phyloP scores from a whole-genome alignment of 1,284 basidiomycete species.

The Pascua guehoae region DNA sequence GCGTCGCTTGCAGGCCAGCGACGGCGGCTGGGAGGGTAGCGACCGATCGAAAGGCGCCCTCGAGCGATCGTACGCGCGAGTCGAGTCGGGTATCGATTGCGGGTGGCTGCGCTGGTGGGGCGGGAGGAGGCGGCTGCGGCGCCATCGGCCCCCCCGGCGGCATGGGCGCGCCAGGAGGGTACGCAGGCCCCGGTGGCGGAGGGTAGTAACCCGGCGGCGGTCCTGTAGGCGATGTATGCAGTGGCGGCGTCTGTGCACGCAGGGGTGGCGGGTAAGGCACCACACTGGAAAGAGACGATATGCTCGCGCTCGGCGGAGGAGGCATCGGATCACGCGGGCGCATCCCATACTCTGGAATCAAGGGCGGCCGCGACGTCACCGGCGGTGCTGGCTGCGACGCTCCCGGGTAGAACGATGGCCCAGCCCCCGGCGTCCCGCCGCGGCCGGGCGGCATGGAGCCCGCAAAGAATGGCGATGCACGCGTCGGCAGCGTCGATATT shows the following conservation, averaged over 20 bases:
- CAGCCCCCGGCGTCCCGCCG: constrained; percentile 22
- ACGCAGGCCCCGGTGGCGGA: neutral
- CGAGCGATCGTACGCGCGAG: constrained; percentile 12
- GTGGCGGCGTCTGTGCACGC: constrained; percentile 12
- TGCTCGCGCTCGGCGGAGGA: constrained; percentile 28
- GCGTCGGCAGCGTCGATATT: constrained; percentile 32
- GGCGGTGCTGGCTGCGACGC: constrained; percentile 36
- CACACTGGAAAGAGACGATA: constrained; percentile 18
- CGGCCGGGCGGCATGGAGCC: constrained; percentile 21
- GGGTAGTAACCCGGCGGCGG: constrained; percentile 11
- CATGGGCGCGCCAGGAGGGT: constrained; percentile 2
- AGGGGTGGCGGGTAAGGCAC: constrained; percentile 15
- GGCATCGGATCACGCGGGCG: constrained; percentile 39
- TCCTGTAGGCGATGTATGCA: constrained; percentile 5
- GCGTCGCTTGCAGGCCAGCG: constrained; percentile 16
- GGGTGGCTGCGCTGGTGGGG: neutral
- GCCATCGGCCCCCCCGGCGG: constrained; percentile 9
- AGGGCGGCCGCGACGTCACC: constrained; percentile 29
- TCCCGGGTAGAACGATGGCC: constrained; percentile 31
- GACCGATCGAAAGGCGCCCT: constrained; percentile 13
- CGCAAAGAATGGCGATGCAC: constrained; percentile 34
- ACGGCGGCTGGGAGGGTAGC: constrained; percentile 12
- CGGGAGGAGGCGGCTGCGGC: constrained; percentile 4
- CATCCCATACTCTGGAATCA: constrained; percentile 27
- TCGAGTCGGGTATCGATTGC: constrained; percentile 11